phyloP scores from a whole-genome alignment of 2,329 filamentous ascomycete genomes.

The Pyrenophora tritici-repentis region DNA sequence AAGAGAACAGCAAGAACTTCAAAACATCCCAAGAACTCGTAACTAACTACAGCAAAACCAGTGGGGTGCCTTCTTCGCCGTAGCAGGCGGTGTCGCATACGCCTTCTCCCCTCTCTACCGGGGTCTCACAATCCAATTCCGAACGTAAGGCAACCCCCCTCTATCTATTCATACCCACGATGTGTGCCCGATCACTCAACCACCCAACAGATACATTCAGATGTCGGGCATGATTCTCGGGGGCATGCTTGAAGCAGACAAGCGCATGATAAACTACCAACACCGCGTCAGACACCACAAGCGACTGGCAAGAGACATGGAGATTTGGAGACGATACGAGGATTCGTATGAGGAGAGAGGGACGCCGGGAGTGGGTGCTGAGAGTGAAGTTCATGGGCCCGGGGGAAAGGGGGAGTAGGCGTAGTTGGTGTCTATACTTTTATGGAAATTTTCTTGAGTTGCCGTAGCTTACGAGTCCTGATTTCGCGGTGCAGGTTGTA shows the following conservation, averaged over 20 bases:
- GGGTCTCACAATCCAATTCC: conserved; percentile 51
- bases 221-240: conserved; percentile 87
- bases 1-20: not conserved
- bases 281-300: conserved; percentile 67
- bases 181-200: conserved; percentile 7
- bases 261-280: conserved; percentile 69
- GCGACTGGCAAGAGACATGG: conserved; percentile 66
- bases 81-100: conserved; percentile 67
- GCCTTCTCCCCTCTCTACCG: conserved; percentile 73
- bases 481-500: too few species aligned
- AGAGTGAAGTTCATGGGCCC: conserved; percentile 33
- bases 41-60: conserved; percentile 27
- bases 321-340: conserved; percentile 71
- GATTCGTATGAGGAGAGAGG: conserved; percentile 58
- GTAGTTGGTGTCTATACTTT: too few species aligned
- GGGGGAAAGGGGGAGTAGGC: conserved; percentile 4
- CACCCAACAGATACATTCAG: conserved; percentile 69
- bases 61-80: conserved; percentile 71
- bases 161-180: too few species aligned
- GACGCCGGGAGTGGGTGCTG: conserved; percentile 44
- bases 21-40: too few species aligned
- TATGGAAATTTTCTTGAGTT: too few species aligned
- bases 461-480: too few species aligned
- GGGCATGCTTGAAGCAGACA: conserved; percentile 76
- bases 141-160: conserved; percentile 30